A percentile compares a stretch with the other conserved stretches of the same genome.
These are phyloP conservation scores for Peterozyma toletana DNA, from an alignment of 805 yeast species.

Conservation along the genomic window DNA sequence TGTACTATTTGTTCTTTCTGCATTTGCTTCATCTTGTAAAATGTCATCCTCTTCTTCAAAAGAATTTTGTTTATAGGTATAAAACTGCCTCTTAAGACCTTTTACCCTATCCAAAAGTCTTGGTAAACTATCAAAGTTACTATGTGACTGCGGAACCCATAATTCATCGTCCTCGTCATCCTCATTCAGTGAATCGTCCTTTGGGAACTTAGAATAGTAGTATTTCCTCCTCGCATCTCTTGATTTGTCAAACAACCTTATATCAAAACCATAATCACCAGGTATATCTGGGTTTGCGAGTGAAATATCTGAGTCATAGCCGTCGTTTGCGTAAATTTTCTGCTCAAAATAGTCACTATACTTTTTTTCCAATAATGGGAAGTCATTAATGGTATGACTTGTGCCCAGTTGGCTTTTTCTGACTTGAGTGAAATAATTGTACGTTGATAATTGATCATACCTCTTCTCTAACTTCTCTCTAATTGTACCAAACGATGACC, in stretches of 20 bases:
- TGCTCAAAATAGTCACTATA: background rate
- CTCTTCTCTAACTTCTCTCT: slow-evolving; percentile 46
- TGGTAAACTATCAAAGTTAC: slow-evolving; percentile 33
- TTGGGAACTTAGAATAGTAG: slow-evolving; percentile 4
- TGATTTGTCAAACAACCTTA: slow-evolving; percentile 32
- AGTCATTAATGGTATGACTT: slow-evolving; percentile 15
- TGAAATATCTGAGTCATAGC: slow-evolving; percentile 39
- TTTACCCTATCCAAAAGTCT: slow-evolving; percentile 23
- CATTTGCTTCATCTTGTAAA: background rate
- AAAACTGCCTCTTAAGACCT: slow-evolving; percentile 20
- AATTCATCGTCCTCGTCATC: slow-evolving; percentile 23
- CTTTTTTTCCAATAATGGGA: slow-evolving; percentile 15
- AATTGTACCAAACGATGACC: slow-evolving; percentile 48
- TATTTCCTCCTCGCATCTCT: slow-evolving; percentile 15
- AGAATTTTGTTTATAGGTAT: slow-evolving; percentile 18
- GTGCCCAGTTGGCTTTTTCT: slow-evolving; percentile 11
- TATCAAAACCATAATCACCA: slow-evolving; percentile 40
- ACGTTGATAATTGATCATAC: slow-evolving; percentile 42
- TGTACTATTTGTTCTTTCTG: background rate
- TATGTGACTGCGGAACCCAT: slow-evolving; percentile 36
- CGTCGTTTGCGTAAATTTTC: slow-evolving; percentile 13
- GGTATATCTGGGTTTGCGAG: slow-evolving; percentile 45
- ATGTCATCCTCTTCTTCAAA: slow-evolving; percentile 1
- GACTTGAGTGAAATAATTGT: slow-evolving; percentile 22
- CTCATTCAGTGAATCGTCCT: slow-evolving; percentile 3